Evolutionary conservation across 192 early-diverging fungal genomes (phyloP).

Genomic region (Rhizophagus sp.): DNA sequence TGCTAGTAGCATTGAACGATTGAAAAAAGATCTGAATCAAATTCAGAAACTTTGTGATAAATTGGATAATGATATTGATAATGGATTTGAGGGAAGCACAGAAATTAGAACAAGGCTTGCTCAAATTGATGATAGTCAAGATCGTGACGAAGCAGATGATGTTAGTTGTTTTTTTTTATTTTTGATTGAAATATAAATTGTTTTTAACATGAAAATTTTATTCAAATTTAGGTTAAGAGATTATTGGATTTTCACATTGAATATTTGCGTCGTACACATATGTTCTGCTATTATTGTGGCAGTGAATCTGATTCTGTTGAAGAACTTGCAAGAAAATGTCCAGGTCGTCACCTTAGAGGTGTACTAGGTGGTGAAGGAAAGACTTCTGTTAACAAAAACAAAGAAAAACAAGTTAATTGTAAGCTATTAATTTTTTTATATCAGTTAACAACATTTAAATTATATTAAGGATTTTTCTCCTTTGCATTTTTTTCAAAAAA

Average conservation of each 20-base stretch:
- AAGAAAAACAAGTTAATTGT: constrained; percentile 25
- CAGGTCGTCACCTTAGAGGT: constrained; percentile 55
- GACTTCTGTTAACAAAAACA: constrained; percentile 4
- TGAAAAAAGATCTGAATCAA: constrained; percentile 75
- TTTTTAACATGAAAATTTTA: not conserved
- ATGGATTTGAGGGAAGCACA: not conserved
- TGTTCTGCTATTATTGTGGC: constrained; percentile 96
- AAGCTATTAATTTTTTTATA: constrained; percentile 1
- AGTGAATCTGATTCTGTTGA: constrained; percentile 79
- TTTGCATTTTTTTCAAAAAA: constrained; percentile 21
- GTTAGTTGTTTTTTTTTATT: constrained; percentile 15
- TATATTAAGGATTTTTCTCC: not conserved
- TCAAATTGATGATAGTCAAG: constrained; percentile 25
- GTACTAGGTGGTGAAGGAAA: constrained; percentile 21
- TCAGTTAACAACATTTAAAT: too few species aligned
- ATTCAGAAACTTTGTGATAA: constrained; percentile 52
- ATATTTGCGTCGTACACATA: constrained; percentile 88
- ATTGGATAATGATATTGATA: constrained; percentile 59
- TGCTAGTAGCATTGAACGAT: constrained; percentile 63
- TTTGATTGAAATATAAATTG: constrained; percentile 24
- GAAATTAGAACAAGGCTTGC: constrained; percentile 19
- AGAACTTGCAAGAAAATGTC: constrained; percentile 82
- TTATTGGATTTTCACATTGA: constrained; percentile 79
- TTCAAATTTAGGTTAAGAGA: constrained; percentile 19
- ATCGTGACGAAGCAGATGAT: constrained; percentile 33